Base-by-base conservation (phyloP, 768 basidiomycete genomes). In the Lentinula detonsa region DNA sequence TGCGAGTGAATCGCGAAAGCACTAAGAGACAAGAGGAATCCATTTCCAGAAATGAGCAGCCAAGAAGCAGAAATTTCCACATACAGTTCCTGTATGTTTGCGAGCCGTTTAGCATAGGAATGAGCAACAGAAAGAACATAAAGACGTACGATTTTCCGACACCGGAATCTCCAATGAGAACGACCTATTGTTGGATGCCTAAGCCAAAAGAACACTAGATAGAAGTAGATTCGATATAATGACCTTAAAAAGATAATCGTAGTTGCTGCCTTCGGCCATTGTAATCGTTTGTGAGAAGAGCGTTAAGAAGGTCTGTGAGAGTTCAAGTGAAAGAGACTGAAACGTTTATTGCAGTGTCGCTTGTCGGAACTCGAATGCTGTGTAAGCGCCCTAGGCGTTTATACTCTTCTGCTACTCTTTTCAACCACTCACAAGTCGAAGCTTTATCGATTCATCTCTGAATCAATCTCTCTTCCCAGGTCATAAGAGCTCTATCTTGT, bases 171-270 rank as follows among this genome's bases (percentile, higher is more conserved):
- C 96, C 96, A 79, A 98, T 98, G 66, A 99, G 85, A 68, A 99
- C 96, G 68, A 98, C 93, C 96, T 98, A 63, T 42, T 51, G 18
- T 45, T 49, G 63, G 43, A 55, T 8, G 56, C 40, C 61, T 58
- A 57, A 61, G 62, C 23, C 33, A 4, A 33, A 37, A 10, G 28
- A 4, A 59, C 34, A 3, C 18, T 18, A 15, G 15, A 4, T 8
- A 35, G 40, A 37, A 60, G 37, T 59, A 21, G 64, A 45, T 54
- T 70, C 4, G 42, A 28, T 23, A 15, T 39, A 21, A 77, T 35
- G 56, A 95, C 96, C 85, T 99, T 98, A 88, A 98, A 98, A 67
- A 99, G 88, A 81, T 90, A 98, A 74, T 98, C 96, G 78, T 97
- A 98, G 83, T 94, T 95, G 80, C 87, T 91, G 68, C 86, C 88